Evolutionary conservation across 2,329 filamentous ascomycete species (phyloP), one percentile per base, ranked within the genome.

Genomic region (Parafenestella ontariensis): DNA sequence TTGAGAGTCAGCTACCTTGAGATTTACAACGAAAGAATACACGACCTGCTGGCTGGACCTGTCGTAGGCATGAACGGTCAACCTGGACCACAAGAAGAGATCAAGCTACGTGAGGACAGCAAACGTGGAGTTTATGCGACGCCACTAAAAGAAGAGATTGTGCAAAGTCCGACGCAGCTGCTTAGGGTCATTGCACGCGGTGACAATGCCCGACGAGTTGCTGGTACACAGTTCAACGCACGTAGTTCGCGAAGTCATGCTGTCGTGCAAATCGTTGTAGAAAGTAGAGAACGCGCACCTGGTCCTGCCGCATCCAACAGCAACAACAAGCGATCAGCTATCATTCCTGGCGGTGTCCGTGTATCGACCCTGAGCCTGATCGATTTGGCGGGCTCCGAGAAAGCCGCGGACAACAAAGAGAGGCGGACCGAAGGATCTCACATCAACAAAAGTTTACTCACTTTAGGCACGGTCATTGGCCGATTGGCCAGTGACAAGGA

Each of bases 11-110:
- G 94, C 81, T 99, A 99, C 73, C 83, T 99, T 59, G 95, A 99
- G 79, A 99, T 99, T 57, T 99, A 99, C 79, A 99, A 99, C 70
- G 95, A 99, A 74, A 96, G 87, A 77, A 98, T 99, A 53, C 91
- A 97, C 72, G 95, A 99, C 77, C 81, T 99, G 45, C 82, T 99
- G 40, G 94, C 89, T 61, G 89, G 92, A 74, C 83, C 91, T 1
- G 79, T 77, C 36, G 85, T 82, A 17, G 87, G 84, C 18, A 80
- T 81, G 17, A 80, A 78, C 11, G 80, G 75, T 8, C 69, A 70
- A 41, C 57, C 66, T 10, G 70, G 62, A 10, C 82, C 83, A 56
- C 90, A 93, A 61, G 95, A 99, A 65, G 95, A 99, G 72, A 99
- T 99, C 77, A 98, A 99, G 77, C 80, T 99, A 51, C 89, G 95